Conservation (phyloP, 345 rosid genomes). For the Rhizophora apiculata region DNA sequence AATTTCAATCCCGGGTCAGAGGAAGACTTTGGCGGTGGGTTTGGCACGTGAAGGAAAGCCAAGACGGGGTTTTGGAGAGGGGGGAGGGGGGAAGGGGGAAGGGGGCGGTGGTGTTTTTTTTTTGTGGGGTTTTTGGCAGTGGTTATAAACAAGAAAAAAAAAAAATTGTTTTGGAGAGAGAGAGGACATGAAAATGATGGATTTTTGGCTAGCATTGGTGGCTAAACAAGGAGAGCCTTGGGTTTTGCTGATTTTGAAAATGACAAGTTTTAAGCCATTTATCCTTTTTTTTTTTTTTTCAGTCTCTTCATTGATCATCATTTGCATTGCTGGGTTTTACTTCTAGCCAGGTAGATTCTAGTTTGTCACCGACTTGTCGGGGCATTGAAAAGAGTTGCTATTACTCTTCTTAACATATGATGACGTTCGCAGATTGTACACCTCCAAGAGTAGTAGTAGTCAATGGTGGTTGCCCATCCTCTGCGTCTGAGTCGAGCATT, state of each 20-base stretch:
- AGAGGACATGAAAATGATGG: background rate
- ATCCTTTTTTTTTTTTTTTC: slow-evolving; percentile 26
- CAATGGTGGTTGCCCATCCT: no score
- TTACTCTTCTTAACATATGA: no score
- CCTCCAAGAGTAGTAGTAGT: no score
- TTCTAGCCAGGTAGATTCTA: no score
- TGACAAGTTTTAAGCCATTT: slow-evolving; percentile 37
- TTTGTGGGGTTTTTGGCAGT: no score
- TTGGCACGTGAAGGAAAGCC: slow-evolving; percentile 7
- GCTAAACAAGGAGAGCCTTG: slow-evolving; percentile 36
- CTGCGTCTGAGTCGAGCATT: no score
- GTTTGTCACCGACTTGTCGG: no score
- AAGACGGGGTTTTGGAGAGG: background rate
- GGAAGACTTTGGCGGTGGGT: slow-evolving; percentile 5
- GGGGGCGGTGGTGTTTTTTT: no score
- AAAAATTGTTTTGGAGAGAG: background rate
- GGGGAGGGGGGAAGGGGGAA: no score
- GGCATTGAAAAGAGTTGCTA: no score
- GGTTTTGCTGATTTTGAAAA: slow-evolving; percentile 44
- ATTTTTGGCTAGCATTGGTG: slow-evolving; percentile 3
- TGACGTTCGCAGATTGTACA: no score
- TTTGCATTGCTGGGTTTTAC: background rate
- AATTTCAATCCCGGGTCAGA: slow-evolving; percentile 74
- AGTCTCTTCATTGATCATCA: background rate
- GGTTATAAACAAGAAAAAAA: background rate